Conservation (phyloP, 2,329 filamentous ascomycete genomes). For the Blastomyces percursus region DNA sequence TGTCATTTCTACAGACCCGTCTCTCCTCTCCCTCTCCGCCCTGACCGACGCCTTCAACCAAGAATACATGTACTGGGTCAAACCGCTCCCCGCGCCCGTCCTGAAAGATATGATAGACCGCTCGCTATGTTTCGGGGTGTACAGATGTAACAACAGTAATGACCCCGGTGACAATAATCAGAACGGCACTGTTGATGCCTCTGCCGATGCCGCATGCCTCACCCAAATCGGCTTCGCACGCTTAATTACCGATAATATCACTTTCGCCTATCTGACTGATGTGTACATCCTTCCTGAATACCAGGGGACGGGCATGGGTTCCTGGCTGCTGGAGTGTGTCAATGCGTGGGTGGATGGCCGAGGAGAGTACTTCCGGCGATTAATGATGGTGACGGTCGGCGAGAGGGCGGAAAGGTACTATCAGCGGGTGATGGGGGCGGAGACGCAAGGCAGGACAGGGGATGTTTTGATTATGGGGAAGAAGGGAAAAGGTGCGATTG, state of each 20-base stretch:
- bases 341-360: constrained; percentile 47
- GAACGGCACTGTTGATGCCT: not conserved
- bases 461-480: constrained; percentile 9
- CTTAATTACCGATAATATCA: constrained; percentile 58
- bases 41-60: constrained; percentile 47
- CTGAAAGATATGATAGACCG: constrained; percentile 46
- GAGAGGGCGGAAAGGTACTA: constrained; percentile 12
- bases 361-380: constrained; percentile 49
- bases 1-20: constrained; percentile 50
- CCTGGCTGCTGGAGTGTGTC: constrained; percentile 53
- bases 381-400: constrained; percentile 37
- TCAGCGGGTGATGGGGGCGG: constrained; percentile 11
- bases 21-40: constrained; percentile 43
- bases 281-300: constrained; percentile 53
- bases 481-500: constrained; percentile 5
- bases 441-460: constrained; percentile 6
- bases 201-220: constrained; percentile 8
- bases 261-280: constrained; percentile 59
- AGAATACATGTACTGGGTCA: constrained; percentile 53
- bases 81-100: constrained; percentile 38
- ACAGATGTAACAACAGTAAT: constrained; percentile 20
- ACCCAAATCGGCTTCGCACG: constrained; percentile 49
- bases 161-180: not conserved
- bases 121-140: constrained; percentile 52
- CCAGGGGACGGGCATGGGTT: constrained; percentile 52